These are phyloP conservation scores for Aureobasidium sp. DNA, from an alignment of 2,329 filamentous ascomycete species.

Conservation along the genomic window DNA sequence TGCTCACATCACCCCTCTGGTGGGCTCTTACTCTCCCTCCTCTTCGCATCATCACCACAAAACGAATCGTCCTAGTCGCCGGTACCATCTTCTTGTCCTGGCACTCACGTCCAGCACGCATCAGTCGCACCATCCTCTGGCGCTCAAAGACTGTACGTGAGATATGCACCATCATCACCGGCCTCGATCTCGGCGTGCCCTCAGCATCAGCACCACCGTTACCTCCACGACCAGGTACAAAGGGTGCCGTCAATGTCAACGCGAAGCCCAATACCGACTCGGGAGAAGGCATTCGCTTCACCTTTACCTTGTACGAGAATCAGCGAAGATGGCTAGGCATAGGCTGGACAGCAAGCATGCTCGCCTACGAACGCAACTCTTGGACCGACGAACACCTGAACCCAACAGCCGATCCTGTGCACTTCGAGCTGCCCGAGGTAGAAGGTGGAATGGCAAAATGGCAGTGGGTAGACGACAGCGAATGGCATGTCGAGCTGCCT, in stretches of 20 bases:
- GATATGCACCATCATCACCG: slow-evolving; percentile 67
- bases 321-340: slow-evolving; percentile 91
- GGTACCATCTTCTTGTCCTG: slow-evolving; percentile 84
- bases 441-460: slow-evolving; percentile 57
- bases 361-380: slow-evolving; percentile 79
- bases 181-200: slow-evolving; percentile 60
- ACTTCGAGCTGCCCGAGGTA: slow-evolving; percentile 61
- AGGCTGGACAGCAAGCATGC: slow-evolving; percentile 87
- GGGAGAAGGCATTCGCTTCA: slow-evolving; percentile 78
- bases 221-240: slow-evolving; percentile 39
- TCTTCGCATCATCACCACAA: slow-evolving; percentile 76
- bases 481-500: slow-evolving; percentile 69
- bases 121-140: slow-evolving; percentile 85
- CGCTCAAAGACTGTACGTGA: slow-evolving; percentile 69
- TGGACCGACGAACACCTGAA: slow-evolving; percentile 98
- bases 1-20: slow-evolving; percentile 86
- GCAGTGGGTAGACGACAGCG: slow-evolving; percentile 78
- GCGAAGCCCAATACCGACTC: slow-evolving; percentile 39
- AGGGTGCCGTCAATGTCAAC: slow-evolving; percentile 31
- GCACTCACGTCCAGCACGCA: slow-evolving; percentile 81
- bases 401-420: slow-evolving; percentile 64
- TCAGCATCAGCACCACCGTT: slow-evolving; percentile 31
- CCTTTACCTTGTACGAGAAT: slow-evolving; percentile 94
- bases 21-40: slow-evolving; percentile 74
- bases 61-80: slow-evolving; percentile 73